Evolutionary conservation across 2,329 filamentous ascomycete genomes (phyloP), one percentile per base, ranked within the genome.

Genomic region (Arthrobotrys iridis): DNA sequence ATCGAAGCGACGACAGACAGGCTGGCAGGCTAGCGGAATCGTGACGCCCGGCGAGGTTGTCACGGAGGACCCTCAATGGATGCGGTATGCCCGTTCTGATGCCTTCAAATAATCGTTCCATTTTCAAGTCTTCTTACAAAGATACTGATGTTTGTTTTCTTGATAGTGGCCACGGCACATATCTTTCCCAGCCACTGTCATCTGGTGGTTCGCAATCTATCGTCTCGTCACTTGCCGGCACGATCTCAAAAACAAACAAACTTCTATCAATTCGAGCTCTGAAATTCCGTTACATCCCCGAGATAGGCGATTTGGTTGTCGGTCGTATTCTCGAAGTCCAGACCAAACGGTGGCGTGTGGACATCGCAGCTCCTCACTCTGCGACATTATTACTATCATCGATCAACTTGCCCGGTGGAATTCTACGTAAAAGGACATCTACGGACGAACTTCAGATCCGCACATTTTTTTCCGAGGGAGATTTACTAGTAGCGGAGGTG

Each of bases 371-470:
- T 22, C 90, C 93, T 0, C 88, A 96, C 80, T 89, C 97, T 4
- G 94, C 95, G 2, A 87, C 90, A 50, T 86, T 99, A 7, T 92
- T 93, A 15, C 88, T 99, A 45, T 92, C 89, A 63, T 91, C 91
- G 76, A 98, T 99, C 83, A 99, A 99, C 81, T 85, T 99, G 1
- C 95, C 95, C 0, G 95, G 95, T 67, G 95, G 95, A 33, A 96
- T 97, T 77, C 85, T 97, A 79, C 88, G 95, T 71, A 91, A 94
- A 81, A 87, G 95, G 78, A 99, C 95, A 26, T 93, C 94, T 80
- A 96, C 95, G 13, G 95, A 99, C 82, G 95, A 98, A 84, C 86
- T 99, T 80, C 95, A 98, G 83, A 98, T 99, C 83, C 89, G 95
- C 58, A 92, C 89, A n/a, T 99, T 97, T 83, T 98, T 99, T 84